phyloP scores from a whole-genome alignment of 257 asterid genomes.

The Penstemon barbatus region DNA sequence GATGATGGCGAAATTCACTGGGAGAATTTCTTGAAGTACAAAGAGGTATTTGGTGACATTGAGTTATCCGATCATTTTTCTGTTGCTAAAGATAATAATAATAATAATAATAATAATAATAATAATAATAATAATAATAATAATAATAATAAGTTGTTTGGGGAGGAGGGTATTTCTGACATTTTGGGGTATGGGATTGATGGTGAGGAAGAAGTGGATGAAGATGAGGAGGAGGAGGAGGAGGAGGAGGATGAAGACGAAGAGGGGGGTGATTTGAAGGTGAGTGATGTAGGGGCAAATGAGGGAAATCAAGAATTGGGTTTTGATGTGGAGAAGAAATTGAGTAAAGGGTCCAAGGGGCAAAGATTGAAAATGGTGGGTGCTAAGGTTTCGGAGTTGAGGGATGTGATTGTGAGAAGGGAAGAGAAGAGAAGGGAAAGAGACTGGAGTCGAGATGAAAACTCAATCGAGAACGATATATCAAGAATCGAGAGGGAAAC shows the following conservation, averaged over 20 bases:
- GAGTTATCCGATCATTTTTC: conserved; percentile 43
- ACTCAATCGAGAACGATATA: conserved; percentile 34
- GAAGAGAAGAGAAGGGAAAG: conserved; percentile 77
- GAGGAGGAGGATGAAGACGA: conserved; percentile 38
- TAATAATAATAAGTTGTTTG: conserved; percentile 25
- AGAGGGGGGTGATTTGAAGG: conserved; percentile 35
- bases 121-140: not conserved
- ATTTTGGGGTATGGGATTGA: conserved; percentile 54
- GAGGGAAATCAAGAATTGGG: conserved; percentile 42
- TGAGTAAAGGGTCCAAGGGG: conserved; percentile 35
- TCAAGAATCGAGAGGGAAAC: conserved; percentile 43
- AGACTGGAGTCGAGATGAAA: conserved; percentile 58
- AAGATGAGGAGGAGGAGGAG: conserved; percentile 30
- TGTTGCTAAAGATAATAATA: not conserved
- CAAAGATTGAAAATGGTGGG: conserved; percentile 55
- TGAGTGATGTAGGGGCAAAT: conserved; percentile 26
- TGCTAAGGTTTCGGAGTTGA: conserved; percentile 51
- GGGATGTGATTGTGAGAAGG: conserved; percentile 59
- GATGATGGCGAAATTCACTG: conserved; percentile 85
- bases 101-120: not conserved
- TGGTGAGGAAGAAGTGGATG: conserved; percentile 52
- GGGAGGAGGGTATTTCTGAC: conserved; percentile 41
- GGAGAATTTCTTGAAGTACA: conserved; percentile 87
- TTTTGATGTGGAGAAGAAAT: conserved; percentile 32
- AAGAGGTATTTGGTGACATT: conserved; percentile 87